Base-by-base conservation (phyloP, 306 rosid genomes). In the Cucumis cinereus region DNA sequence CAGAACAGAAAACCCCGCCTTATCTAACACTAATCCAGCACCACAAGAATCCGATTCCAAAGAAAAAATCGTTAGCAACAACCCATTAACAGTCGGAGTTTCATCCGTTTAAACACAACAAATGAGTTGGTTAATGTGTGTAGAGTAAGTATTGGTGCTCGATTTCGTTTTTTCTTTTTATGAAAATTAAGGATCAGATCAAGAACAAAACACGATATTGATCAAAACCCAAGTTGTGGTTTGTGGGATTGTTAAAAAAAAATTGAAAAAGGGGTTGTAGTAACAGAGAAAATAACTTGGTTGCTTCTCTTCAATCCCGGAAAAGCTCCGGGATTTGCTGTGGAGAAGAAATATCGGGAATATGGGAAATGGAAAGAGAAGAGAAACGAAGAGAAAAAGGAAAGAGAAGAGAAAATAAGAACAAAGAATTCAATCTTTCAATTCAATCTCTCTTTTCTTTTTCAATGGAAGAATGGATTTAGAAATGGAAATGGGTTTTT, bases 241-340 rank as follows among this genome's bases (percentile, higher is more conserved):
- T 74, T 33, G 49, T 30, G 45, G 75, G 41, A 69, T 77, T 69
- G 45, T 66, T 79, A 70, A 56, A 70, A 80, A 80, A 79, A 45
- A 61, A 57, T 23, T 24, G 58, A 33, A 36, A 45, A 30, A 30
- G 35, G 5, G 35, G 35, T 2, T 28, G 67, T 19, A 54, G 76
- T 28, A 52, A 22, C 63, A 80, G 67, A 47, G 73, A 81, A 81
- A 47, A 62, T 79, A 81, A 17, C 71, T 63, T 63, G 7, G 40
- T 22, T 19, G 73, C 6, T 19, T 63, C 4, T 62, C 35, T 62
- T 62, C 7, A 57, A 57, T 35, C 75, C 73, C 12, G 15, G 58
- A 56, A 72, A 69, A 17, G 8, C 35, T 66, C 84, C 81, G 68
- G 53, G 43, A 35, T 73, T 79, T 67, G 63, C 75, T 59, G 55